Evolutionary conservation across 805 yeast genomes (phyloP).

Genomic region (Saturnispora sanitii): DNA sequence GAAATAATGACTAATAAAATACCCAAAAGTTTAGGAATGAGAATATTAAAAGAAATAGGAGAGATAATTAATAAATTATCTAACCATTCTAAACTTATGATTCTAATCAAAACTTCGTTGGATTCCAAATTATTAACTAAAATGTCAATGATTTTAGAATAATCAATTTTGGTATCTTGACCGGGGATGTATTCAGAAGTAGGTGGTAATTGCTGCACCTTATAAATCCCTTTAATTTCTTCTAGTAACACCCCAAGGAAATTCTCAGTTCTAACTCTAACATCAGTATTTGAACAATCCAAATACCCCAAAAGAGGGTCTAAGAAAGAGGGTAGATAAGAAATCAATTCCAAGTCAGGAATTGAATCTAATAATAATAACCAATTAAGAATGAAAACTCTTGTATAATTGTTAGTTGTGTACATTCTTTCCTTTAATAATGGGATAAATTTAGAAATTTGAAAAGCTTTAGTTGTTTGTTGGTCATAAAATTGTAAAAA

Average conservation of each 20-base stretch:
- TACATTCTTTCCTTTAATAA: slow-evolving; percentile 84
- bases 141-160: slow-evolving; percentile 69
- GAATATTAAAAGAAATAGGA: slow-evolving; percentile 64
- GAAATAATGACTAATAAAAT: slow-evolving; percentile 57
- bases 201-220: slow-evolving; percentile 45
- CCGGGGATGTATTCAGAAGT: slow-evolving; percentile 50
- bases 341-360: slow-evolving; percentile 80
- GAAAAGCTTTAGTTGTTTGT: slow-evolving; percentile 61
- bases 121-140: slow-evolving; percentile 72
- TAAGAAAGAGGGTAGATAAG: slow-evolving; percentile 81
- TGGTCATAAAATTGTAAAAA: slow-evolving; percentile 50
- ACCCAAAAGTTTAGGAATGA: slow-evolving; percentile 65
- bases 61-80: slow-evolving; percentile 61
- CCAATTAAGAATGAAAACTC: slow-evolving; percentile 92
- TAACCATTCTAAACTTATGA: slow-evolving; percentile 77
- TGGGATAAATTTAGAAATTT: slow-evolving; percentile 81
- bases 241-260: slow-evolving; percentile 64
- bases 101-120: slow-evolving; percentile 65
- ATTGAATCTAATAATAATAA: slow-evolving; percentile 82
- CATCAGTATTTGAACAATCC: slow-evolving; percentile 78
- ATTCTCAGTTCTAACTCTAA: slow-evolving; percentile 74
- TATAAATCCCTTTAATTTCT: slow-evolving; percentile 71
- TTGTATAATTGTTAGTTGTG: slow-evolving; percentile 84
- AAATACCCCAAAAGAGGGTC: slow-evolving; percentile 75
- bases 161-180: slow-evolving; percentile 76